Evolutionary conservation across 2,329 filamentous ascomycete species (phyloP), one percentile per base, ranked within the genome.

Genomic region (Xylaria sp.): DNA sequence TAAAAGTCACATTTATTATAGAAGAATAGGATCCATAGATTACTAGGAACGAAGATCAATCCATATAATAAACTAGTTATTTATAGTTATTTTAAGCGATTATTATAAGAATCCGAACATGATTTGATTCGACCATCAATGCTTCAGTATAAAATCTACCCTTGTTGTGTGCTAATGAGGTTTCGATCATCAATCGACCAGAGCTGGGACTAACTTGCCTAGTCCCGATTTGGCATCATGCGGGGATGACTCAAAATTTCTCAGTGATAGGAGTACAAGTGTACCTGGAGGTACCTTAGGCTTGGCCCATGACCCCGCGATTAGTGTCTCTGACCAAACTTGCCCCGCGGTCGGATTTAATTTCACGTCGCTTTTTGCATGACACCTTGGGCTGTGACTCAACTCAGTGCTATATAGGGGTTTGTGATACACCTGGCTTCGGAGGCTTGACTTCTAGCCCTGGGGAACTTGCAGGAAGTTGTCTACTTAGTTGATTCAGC

Each of bases 251-350:
- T 53, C 14, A 49, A 57, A 57, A 45, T 38, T 58, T 33, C 58
- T 38, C 21, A 31, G 25, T 35, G 28, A n/a, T 28, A 33, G 50
- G 35, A 31, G 35, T 23, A 35, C 28, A 54, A 23, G 45, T 17
- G 21, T 49, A n/a, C n/a, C n/a, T n/a, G n/a, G n/a, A n/a, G n/a
- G n/a, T n/a, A n/a, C n/a, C n/a, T n/a, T n/a, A n/a, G n/a, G n/a
- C n/a, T n/a, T n/a, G n/a, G n/a, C n/a, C n/a, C n/a, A n/a, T 21
- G 35, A 67, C 65, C 65, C 65, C 65, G 63, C 65, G 49, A 65
- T 59, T 65, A 55, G 58, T 64, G 57, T 25, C 35, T 60, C 49
- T 50, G 19, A 37, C 43, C 53, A 63, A 67, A 60, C 40, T n/a
- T 67, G 65, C 65, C 65, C 65, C 65, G 65, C 65, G 63, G 54